phyloP scores from a whole-genome alignment of 805 yeast genomes.

The Teunomyces kruisii region DNA sequence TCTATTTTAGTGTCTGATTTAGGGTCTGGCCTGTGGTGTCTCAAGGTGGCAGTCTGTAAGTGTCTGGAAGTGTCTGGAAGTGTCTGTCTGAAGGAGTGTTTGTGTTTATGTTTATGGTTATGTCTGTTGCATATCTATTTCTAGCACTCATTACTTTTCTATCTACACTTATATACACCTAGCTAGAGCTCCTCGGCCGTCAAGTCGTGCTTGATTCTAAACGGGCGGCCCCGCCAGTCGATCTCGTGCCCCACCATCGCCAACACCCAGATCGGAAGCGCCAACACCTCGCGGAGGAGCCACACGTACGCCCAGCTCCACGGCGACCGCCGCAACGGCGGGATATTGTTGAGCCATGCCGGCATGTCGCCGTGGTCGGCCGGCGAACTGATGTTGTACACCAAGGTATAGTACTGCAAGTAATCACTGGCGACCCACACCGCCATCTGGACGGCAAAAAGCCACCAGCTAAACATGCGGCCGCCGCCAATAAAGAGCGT shows the following conservation, averaged over 20 bases:
- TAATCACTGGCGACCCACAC: slow-evolving; percentile 70
- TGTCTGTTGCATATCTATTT: no score
- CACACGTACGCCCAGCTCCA: slow-evolving; percentile 45
- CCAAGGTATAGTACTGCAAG: slow-evolving; percentile 51
- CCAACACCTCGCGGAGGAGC: slow-evolving; percentile 69
- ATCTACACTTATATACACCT: background rate
- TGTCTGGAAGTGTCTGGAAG: no score
- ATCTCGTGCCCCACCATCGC: slow-evolving; percentile 78
- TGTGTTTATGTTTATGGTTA: no score
- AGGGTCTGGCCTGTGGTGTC: background rate
- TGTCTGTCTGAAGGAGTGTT: background rate
- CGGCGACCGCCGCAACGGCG: slow-evolving; percentile 15
- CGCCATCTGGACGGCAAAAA: slow-evolving; percentile 52
- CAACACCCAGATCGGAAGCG: slow-evolving; percentile 78
- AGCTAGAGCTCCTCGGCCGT: slow-evolving; percentile 66
- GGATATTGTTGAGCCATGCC: slow-evolving; percentile 12
- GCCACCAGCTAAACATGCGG: slow-evolving; percentile 27
- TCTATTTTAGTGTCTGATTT: background rate
- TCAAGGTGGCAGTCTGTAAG: background rate
- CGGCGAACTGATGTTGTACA: slow-evolving; percentile 19
- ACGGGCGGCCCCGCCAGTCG: slow-evolving; percentile 80
- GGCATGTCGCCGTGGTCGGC: slow-evolving; percentile 11
- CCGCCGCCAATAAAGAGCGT: slow-evolving; percentile 42
- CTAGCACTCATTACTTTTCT: background rate
- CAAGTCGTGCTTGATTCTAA: slow-evolving; percentile 67